Evolutionary conservation across 140 eudicot genomes (phyloP).

Genomic region (Bidens hawaiensis): DNA sequence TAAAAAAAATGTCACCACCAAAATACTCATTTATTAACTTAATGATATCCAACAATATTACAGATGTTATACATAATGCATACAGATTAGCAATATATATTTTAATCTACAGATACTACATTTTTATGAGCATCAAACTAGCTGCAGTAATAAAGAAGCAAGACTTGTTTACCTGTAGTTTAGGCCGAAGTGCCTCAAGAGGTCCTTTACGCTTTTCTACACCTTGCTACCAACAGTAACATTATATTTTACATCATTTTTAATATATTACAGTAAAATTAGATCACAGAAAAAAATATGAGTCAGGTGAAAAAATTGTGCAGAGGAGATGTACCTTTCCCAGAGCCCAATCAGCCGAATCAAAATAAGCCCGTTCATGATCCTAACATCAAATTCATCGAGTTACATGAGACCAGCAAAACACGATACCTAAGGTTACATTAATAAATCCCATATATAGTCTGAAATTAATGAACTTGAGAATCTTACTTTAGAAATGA

Average conservation of each 20-base stretch:
- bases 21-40: neutral
- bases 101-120: neutral
- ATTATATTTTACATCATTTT: neutral
- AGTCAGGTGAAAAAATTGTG: neutral
- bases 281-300: neutral
- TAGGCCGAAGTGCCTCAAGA: conserved; percentile 97
- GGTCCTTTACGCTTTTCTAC: conserved; percentile 95
- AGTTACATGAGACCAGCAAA: conserved; percentile 8
- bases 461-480: neutral
- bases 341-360: conserved; percentile 99
- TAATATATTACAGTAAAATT: neutral
- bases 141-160: neutral
- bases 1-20: conserved; percentile 9
- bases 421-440: neutral
- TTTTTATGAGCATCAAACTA: conserved; percentile 1
- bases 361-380: conserved; percentile 96
- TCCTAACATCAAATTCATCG: conserved; percentile 46
- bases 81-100: neutral
- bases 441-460: conserved; percentile 8
- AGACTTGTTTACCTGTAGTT: conserved; percentile 66
- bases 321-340: conserved; percentile 56
- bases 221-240: conserved; percentile 69
- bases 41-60: neutral
- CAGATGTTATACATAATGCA: neutral
- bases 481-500: conserved; percentile 71